Base-by-base conservation (phyloP, 2,329 filamentous ascomycete species). In the Aspergillus costaricaensis region DNA sequence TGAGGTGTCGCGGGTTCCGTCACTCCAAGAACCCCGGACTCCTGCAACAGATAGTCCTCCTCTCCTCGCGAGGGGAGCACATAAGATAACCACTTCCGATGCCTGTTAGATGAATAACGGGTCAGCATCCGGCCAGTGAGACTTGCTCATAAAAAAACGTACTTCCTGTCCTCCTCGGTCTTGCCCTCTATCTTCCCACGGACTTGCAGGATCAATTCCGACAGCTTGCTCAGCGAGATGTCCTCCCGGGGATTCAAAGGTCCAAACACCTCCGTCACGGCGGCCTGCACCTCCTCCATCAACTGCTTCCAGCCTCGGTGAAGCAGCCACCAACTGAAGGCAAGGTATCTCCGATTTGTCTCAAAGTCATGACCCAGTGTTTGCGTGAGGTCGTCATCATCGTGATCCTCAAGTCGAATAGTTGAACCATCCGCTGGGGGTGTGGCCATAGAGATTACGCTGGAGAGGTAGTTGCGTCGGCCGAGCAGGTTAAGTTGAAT, bases 401-500 rank as follows among this genome's bases (percentile, higher is more conserved):
- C 94, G 71, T 96, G 88, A 76, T 98, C 95, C 79, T 97, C 92
- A 17, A 98, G 84, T 68, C 85, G 93, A 73, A 99, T 99, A 47
- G 87, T 90, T 4, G 90, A 84, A 19, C 82, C 87, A 55, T 91
- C 85, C 17, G 86, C 82, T 6, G 86, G 81, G 32, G 90, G 91
- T 0, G 90, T 91, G 17, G 95, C 94, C 19, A 98, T 85, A 3
- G 92, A 92, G 23, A 98, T 91, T 17, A 99, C 95, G 65, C 92
- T 96, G 6, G 94, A 96, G 52, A 99, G 87, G 78, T 99, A 99
- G 76, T 92, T 98, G 63, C 94, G 86, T 63, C 95, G 90, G 56
- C 95, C 95, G 39, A 99, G 90, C 27, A 99, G 91, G 80, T 99
- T 99, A 62, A 99, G 87, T 79, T 99, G 95, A 70, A 99, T 91